phyloP scores from a whole-genome alignment of 2,329 filamentous ascomycete genomes.

The Pseudopithomyces chartarum region DNA sequence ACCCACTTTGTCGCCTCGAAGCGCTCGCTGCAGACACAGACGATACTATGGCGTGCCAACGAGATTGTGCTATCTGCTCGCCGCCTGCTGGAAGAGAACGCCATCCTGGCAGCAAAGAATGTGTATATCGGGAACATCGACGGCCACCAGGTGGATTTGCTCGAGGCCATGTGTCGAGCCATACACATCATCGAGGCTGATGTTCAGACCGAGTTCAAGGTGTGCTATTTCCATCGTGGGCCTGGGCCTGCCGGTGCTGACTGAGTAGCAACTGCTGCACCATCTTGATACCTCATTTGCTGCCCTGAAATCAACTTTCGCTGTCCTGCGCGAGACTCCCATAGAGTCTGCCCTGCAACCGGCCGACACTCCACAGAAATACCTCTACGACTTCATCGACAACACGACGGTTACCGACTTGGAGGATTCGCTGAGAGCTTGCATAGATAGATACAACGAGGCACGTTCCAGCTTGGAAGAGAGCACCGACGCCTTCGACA shows the following conservation, averaged over 20 bases:
- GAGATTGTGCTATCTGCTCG: slow-evolving; percentile 81
- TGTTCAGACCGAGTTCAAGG: slow-evolving; percentile 52
- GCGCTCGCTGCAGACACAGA: slow-evolving; percentile 82
- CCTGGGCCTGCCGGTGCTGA: slow-evolving; percentile 7
- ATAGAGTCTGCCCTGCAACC: slow-evolving; percentile 70
- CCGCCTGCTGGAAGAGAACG: slow-evolving; percentile 75
- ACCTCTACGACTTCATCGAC: slow-evolving; percentile 77
- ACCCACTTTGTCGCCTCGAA: slow-evolving; percentile 85
- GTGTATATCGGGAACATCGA: slow-evolving; percentile 49
- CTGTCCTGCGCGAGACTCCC: slow-evolving; percentile 64
- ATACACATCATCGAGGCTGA: slow-evolving; percentile 49
- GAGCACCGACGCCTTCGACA: slow-evolving; percentile 71
- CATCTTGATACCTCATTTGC: slow-evolving; percentile 70
- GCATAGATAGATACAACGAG: slow-evolving; percentile 73
- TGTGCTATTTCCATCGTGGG: slow-evolving; percentile 7
- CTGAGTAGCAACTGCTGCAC: slow-evolving; percentile 58
- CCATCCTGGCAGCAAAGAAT: slow-evolving; percentile 66
- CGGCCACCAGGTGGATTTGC: slow-evolving; percentile 50
- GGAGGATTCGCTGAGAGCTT: slow-evolving; percentile 68
- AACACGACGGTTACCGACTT: slow-evolving; percentile 70
- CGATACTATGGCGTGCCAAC: slow-evolving; percentile 81
- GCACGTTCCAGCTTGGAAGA: slow-evolving; percentile 63
- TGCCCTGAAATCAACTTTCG: slow-evolving; percentile 69
- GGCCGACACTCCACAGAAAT: slow-evolving; percentile 55
- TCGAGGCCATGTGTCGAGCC: slow-evolving; percentile 51